These are phyloP conservation scores for Clohesyomyces aquaticus DNA, from an alignment of 495 filamentous ascomycete species.

Conservation along the genomic window DNA sequence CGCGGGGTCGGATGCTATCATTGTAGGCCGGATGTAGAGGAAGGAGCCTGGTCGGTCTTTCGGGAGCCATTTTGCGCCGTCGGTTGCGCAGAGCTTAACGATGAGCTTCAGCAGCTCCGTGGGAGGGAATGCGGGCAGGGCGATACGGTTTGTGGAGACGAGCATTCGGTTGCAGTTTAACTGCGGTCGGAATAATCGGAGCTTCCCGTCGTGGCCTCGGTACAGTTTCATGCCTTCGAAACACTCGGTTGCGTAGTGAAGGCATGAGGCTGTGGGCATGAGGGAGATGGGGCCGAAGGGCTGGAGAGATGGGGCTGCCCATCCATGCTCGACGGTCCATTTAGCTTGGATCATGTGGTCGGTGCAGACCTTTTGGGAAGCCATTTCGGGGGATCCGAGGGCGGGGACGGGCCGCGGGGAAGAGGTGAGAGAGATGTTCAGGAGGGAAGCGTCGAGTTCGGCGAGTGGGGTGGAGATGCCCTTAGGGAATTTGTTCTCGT, in stretches of 20 bases:
- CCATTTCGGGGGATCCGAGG: conserved; percentile 53
- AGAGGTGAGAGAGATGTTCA: conserved; percentile 69
- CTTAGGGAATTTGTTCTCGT: neutral
- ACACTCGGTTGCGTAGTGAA: conserved; percentile 92
- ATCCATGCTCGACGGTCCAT: conserved; percentile 71
- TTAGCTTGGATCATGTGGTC: conserved; percentile 85
- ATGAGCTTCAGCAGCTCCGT: conserved; percentile 75
- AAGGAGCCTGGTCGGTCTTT: conserved; percentile 65
- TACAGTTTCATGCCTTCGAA: conserved; percentile 91
- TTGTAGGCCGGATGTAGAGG: conserved; percentile 80
- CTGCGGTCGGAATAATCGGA: conserved; percentile 85
- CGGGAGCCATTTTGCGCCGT: conserved; percentile 81
- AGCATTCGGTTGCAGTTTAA: conserved; percentile 75
- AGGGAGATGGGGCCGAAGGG: conserved; percentile 81
- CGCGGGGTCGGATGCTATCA: conserved; percentile 78
- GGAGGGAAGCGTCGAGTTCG: conserved; percentile 70
- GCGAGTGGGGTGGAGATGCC: conserved; percentile 16
- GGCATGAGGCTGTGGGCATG: conserved; percentile 79
- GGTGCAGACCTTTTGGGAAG: conserved; percentile 58
- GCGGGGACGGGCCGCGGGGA: conserved; percentile 69
- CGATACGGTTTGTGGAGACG: conserved; percentile 71
- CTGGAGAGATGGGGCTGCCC: conserved; percentile 75
- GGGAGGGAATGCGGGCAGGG: conserved; percentile 75
- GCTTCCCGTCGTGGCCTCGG: conserved; percentile 76
- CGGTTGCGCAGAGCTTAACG: conserved; percentile 66